Conservation (phyloP, 345 rosid species). For the Citrus mangshanensis region DNA sequence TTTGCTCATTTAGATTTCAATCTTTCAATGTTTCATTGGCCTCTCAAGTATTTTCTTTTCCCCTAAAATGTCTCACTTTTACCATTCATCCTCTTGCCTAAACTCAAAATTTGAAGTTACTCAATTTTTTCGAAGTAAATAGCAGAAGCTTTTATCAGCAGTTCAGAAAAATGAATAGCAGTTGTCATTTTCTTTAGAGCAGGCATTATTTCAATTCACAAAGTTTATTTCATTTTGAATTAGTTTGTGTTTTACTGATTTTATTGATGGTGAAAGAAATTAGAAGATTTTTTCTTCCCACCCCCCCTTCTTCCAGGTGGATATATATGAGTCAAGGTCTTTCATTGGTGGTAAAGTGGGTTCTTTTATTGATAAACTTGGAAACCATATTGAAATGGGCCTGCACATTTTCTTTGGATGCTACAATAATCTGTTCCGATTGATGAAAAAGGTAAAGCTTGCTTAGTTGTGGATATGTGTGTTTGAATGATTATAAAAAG, state of each 20-base stretch:
- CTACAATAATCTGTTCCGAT: too few species aligned
- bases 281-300: background rate
- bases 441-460: background rate
- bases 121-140: background rate
- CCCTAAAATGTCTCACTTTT: background rate
- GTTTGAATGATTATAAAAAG: too few species aligned
- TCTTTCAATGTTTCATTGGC: too few species aligned
- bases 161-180: background rate
- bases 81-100: background rate
- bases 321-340: too few species aligned
- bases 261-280: background rate
- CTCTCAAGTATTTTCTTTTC: background rate
- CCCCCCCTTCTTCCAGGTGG: too few species aligned
- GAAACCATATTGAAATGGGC: too few species aligned
- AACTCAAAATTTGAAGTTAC: background rate
- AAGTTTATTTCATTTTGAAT: background rate
- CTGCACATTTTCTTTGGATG: too few species aligned
- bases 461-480: background rate
- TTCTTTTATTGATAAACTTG: too few species aligned
- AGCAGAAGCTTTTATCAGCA: constrained; percentile 2
- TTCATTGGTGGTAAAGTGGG: too few species aligned
- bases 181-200: background rate
- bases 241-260: background rate
- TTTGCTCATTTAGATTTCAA: too few species aligned
- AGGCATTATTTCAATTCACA: background rate